A percentile compares a stretch with the other conserved stretches of the same genome.
Conservation (phyloP, 768 basidiomycete genomes). For the Trametes sanguinea region DNA sequence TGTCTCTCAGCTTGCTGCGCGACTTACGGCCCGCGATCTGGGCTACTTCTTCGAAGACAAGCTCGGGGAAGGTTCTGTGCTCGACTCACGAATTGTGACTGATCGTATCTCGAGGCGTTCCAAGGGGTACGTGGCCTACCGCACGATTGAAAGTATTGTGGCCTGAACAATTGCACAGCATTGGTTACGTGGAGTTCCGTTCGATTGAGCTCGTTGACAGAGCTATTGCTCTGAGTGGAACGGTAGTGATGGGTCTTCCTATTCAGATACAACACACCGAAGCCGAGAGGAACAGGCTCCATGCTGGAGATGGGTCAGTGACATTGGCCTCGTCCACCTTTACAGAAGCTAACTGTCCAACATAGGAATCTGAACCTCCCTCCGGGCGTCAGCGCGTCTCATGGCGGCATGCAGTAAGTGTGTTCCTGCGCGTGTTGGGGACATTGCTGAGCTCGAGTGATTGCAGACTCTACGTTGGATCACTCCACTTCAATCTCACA, state of each 20-base stretch:
- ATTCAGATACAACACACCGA: conserved; percentile 97
- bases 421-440: not conserved
- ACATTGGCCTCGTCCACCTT: not conserved
- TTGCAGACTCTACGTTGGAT: conserved; percentile 90
- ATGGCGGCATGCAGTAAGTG: conserved; percentile 79
- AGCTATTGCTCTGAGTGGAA: conserved; percentile 87
- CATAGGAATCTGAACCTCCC: conserved; percentile 72
- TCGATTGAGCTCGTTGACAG: conserved; percentile 88
- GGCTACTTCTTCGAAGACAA: conserved; percentile 99
- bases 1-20: conserved; percentile 96
- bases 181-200: conserved; percentile 97
- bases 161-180: conserved; percentile 48
- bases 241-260: conserved; percentile 97
- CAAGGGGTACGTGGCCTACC: conserved; percentile 79
- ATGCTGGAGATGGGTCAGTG: conserved; percentile 83
- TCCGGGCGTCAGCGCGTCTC: conserved; percentile 80
- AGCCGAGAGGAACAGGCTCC: conserved; percentile 89
- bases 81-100: conserved; percentile 95
- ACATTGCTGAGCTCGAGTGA: not conserved
- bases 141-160: not conserved
- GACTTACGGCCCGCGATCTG: conserved; percentile 94
- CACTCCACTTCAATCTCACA: conserved; percentile 94
- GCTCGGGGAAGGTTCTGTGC: conserved; percentile 88
- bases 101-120: conserved; percentile 93
- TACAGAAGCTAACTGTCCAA: conserved; percentile 29